These are phyloP conservation scores for Candida coquimbonensis DNA, from an alignment of 805 yeast genomes.

Conservation along the genomic window DNA sequence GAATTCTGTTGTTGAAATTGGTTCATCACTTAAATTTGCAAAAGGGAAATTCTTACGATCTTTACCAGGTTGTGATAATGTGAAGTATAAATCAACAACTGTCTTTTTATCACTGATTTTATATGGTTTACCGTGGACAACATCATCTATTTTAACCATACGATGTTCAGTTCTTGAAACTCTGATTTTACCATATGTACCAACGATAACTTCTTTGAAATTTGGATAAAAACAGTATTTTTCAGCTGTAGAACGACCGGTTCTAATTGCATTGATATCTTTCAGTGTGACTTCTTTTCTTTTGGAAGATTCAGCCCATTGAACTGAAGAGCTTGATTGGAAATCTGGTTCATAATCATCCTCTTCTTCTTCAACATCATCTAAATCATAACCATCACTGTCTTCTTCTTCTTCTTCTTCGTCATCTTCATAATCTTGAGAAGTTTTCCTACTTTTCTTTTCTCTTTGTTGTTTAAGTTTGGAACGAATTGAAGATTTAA, in stretches of 20 bases:
- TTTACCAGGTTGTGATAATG: conserved; percentile 76
- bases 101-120: conserved; percentile 34
- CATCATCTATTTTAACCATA: conserved; percentile 72
- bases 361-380: conserved; percentile 34
- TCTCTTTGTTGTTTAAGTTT: conserved; percentile 75
- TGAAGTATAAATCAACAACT: conserved; percentile 50
- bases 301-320: conserved; percentile 39
- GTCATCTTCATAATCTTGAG: conserved; percentile 27
- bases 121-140: conserved; percentile 47
- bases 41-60: conserved; percentile 70
- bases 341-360: conserved; percentile 37
- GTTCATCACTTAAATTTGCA: conserved; percentile 72
- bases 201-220: conserved; percentile 61
- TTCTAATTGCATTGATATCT: conserved; percentile 66
- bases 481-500: conserved; percentile 47
- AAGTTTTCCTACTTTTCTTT: conserved; percentile 39
- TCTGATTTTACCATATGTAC: conserved; percentile 77
- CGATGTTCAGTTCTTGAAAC: conserved; percentile 68
- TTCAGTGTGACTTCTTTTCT: conserved; percentile 41
- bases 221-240: conserved; percentile 79
- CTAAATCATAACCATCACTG: conserved; percentile 30
- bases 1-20: conserved; percentile 65
- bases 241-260: conserved; percentile 71
- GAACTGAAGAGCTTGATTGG: conserved; percentile 40
- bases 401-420: conserved; percentile 42